Base-by-base conservation (phyloP, 495 filamentous ascomycete genomes). In the Neurospora hispaniola region DNA sequence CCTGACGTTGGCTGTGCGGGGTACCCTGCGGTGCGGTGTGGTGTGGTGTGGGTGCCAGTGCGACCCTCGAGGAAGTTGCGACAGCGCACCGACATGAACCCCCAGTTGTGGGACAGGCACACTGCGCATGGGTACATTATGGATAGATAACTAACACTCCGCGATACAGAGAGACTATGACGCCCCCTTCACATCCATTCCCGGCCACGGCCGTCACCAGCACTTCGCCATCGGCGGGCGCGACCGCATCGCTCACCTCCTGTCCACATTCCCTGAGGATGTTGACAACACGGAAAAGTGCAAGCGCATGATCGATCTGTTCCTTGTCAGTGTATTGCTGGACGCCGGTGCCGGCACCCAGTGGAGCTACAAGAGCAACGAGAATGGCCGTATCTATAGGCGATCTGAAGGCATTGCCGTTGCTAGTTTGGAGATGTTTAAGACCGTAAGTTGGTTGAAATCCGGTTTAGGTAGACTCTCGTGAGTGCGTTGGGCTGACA, bases 371-470 rank as follows among this genome's bases (percentile, higher is more conserved):
- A 94, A 91, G 82, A 94, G 93, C 72, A 91, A 91, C 75, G 93
- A 98, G 79, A 97, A 94, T 74, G 94, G 94, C 41, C 92, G 89
- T 73, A 77, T 91, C 16, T 98, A 94, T 79, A 87, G 89, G 46
- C 88, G 96, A 46, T 97, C 94, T 71, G 96, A 99, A 80, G 96
- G 96, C 31, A 84, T 99, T 74, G 96, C 96, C 6, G 90, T 99
- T 62, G 96, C 96, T 31, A 95, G 92, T 80, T 82, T 99, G 78
- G 96, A 98, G 77, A 99, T 99, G 96, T 99, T 98, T 84, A 97
- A 96, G 82, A 86, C 81, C 16, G 84, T 85, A 76, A 23, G 81
- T 77, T 41, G 40, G 23, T 2, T 31, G 27, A 31, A 39, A n/a
- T 31, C 16, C 11, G 11, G 41, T 62, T 16, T 4, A 16, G 18